phyloP scores from a whole-genome alignment of 164 flowering plant species.

The Tinospora cordifolia region DNA sequence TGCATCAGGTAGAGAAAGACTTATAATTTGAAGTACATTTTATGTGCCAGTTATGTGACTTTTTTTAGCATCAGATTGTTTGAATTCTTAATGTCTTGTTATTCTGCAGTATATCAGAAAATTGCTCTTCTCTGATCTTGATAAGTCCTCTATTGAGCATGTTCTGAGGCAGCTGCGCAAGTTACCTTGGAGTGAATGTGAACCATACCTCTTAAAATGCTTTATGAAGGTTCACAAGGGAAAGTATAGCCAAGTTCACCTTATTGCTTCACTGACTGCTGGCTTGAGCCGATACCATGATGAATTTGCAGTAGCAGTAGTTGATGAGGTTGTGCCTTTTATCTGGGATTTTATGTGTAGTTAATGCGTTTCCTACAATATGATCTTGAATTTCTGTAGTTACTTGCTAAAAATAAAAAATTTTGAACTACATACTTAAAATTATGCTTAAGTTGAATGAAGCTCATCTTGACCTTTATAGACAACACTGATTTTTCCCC shows the following conservation, averaged over 20 bases:
- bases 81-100: background rate
- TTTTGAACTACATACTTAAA: too few relatives aligned
- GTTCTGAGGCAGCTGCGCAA: slow-evolving; percentile 94
- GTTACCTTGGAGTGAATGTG: slow-evolving; percentile 94
- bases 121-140: slow-evolving; percentile 85
- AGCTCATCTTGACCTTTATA: background rate
- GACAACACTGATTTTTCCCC: background rate
- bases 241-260: slow-evolving; percentile 89
- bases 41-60: slow-evolving; percentile 4
- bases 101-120: slow-evolving; percentile 81
- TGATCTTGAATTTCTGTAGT: background rate
- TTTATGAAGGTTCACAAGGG: slow-evolving; percentile 95
- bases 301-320: slow-evolving; percentile 93
- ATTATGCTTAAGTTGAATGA: background rate
- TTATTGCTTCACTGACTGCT: slow-evolving; percentile 93
- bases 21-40: background rate
- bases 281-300: slow-evolving; percentile 95
- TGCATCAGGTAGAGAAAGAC: slow-evolving; percentile 66
- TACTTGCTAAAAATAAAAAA: background rate
- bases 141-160: slow-evolving; percentile 85
- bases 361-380: background rate
- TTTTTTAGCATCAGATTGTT: background rate
- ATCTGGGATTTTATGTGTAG: slow-evolving; percentile 1
- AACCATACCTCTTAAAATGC: slow-evolving; percentile 73
- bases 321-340: slow-evolving; percentile 71